Conservation (phyloP, 257 asterid species). For the Lycium barbarum region DNA sequence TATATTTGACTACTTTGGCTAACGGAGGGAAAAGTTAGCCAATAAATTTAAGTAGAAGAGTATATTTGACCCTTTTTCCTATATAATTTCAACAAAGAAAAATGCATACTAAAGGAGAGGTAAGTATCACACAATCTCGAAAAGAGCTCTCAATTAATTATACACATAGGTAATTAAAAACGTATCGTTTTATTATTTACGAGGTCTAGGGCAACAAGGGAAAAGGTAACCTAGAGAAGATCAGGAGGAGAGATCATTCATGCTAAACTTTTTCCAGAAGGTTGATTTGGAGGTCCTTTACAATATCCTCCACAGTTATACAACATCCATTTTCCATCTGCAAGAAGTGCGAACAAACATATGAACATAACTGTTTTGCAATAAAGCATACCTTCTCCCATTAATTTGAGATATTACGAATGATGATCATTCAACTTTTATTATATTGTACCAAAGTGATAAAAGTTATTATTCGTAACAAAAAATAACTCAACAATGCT, state of each 20-base stretch:
- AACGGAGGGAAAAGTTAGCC: too few species aligned
- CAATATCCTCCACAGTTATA: background rate
- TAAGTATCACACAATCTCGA: background rate
- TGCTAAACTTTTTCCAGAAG: background rate
- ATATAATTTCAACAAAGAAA: background rate
- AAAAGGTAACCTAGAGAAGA: background rate
- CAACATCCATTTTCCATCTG: slow-evolving; percentile 24
- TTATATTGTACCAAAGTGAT: background rate
- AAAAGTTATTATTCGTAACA: background rate
- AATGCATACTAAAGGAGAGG: background rate
- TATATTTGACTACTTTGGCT: too few species aligned
- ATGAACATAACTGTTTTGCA: background rate
- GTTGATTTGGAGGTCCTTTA: slow-evolving; percentile 3
- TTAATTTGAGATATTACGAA: background rate
- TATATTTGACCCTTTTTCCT: too few species aligned
- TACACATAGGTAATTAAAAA: background rate
- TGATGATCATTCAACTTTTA: background rate
- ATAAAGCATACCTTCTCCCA: background rate
- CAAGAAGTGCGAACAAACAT: background rate
- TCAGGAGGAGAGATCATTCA: background rate
- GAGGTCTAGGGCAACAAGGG: background rate
- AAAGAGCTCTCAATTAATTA: slow-evolving; percentile 1
- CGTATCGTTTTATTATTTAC: background rate
- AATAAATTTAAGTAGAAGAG: too few species aligned
- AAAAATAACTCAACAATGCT: background rate